phyloP scores from a whole-genome alignment of 1,139 yeast genomes.

The Candida pseudoviswanathii region DNA sequence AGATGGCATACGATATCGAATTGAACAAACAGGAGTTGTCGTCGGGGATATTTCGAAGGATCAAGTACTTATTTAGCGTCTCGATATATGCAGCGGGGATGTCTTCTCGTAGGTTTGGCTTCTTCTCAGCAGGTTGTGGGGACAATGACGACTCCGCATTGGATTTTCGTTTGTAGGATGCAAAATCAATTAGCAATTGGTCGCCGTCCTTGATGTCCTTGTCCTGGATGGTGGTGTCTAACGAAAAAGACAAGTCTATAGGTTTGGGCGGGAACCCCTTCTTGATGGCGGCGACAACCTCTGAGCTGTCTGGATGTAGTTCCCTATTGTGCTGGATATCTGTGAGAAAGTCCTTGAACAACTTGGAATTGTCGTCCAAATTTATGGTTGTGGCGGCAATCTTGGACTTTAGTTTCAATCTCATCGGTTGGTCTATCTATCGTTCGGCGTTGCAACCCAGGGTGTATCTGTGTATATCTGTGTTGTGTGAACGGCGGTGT shows the following conservation, averaged over 20 bases:
- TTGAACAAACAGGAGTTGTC: constrained; percentile 82
- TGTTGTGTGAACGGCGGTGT: neutral
- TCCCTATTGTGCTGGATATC: constrained; percentile 17
- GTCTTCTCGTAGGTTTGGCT: constrained; percentile 17
- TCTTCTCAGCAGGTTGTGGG: constrained; percentile 9
- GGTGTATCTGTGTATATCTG: too few species aligned
- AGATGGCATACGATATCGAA: constrained; percentile 60
- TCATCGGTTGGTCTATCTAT: constrained; percentile 23
- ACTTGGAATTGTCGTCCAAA: constrained; percentile 13
- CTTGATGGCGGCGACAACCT: constrained; percentile 30
- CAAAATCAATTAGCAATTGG: constrained; percentile 45
- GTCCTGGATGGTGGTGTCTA: constrained; percentile 26
- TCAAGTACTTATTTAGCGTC: constrained; percentile 28
- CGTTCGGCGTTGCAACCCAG: too few species aligned
- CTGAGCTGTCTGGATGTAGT: constrained; percentile 18
- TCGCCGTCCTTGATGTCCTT: constrained; percentile 61
- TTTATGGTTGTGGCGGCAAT: constrained; percentile 20
- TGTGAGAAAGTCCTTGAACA: constrained; percentile 21
- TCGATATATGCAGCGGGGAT: constrained; percentile 32
- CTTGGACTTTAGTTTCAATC: constrained; percentile 26
- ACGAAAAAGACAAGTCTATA: constrained; percentile 29
- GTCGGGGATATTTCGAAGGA: constrained; percentile 67
- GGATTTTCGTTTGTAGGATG: constrained; percentile 9
- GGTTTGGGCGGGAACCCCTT: constrained; percentile 65
- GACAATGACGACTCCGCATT: constrained; percentile 1